Base-by-base conservation (phyloP, 129 eudicot species). In the carrot (Daucus carota) region DNA sequence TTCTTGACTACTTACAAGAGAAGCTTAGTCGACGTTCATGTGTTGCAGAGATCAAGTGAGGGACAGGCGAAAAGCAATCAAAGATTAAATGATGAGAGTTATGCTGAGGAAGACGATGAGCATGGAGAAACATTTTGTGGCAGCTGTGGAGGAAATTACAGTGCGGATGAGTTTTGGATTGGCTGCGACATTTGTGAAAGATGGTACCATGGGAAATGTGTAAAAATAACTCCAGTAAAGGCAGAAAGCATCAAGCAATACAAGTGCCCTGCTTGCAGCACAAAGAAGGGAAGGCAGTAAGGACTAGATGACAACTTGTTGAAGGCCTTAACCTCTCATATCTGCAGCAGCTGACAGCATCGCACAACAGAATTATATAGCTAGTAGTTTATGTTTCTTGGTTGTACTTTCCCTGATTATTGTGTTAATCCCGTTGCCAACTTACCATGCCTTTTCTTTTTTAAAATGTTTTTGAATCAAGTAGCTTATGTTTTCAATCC, bases 151-250 rank as follows among this genome's bases (percentile, higher is more conserved):
- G 92, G 92, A 71, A 85, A 83, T 73, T 87, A 87, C 88, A 85
- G 87, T 65, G 92, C 90, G 4, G 96, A 90, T 66, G 96, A 87
- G 68, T 90, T 90, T 79, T 90, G 96, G 96, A 90, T 90, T 57
- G 89, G 92, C 52, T 90, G 96, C 72, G 96, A 87, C 78, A 90
- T 90, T 8, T 90, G 96, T 59, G 96, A 89, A 78, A 87, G 86
- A 85, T 89, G 96, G 96, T 89, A 77, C 76, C 96, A 89, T 34
- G 96, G 96, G 3, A 89, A 89, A 73, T 89, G 91, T 77, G 96
- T 87, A 80, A 87, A 87, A 76, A 89, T 89, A 67, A 89, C 91
- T 33, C 91, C 95, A 1, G 91, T 88, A 3, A 87, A 83, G 80
- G 96, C 96, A 4, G 91, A 89, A 76, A 77, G 50, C 48, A 89